Conservation (phyloP, 2,329 filamentous ascomycete species). For the Penicillium griseofulvum region DNA sequence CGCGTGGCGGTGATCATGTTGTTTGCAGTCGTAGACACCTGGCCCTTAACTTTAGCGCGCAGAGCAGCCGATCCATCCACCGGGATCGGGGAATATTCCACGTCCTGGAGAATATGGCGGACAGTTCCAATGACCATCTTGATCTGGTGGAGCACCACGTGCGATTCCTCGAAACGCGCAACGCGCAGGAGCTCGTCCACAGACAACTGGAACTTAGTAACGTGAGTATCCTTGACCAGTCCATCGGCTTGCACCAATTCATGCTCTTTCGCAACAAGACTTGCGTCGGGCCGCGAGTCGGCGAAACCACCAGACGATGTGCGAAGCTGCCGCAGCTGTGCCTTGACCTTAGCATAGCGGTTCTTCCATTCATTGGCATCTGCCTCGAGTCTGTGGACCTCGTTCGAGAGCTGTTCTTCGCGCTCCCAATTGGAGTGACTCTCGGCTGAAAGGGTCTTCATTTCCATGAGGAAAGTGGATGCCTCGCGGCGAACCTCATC, state of each 20-base stretch:
- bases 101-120: constrained; percentile 78
- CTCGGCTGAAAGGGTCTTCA: constrained; percentile 79
- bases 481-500: constrained; percentile 85
- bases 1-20: constrained; percentile 92
- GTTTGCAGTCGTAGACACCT: constrained; percentile 90
- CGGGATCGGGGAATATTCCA: constrained; percentile 59
- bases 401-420: constrained; percentile 73
- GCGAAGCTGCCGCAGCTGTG: constrained; percentile 77
- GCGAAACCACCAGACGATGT: constrained; percentile 74
- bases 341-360: constrained; percentile 83
- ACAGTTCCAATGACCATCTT: constrained; percentile 81
- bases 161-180: constrained; percentile 70
- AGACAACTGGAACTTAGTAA: constrained; percentile 91
- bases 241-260: constrained; percentile 70
- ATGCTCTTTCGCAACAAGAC: constrained; percentile 63
- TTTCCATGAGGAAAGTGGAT: constrained; percentile 78
- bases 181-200: constrained; percentile 84
- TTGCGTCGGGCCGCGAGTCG: constrained; percentile 41
- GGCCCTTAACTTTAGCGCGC: constrained; percentile 69
- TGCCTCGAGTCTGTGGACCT: constrained; percentile 72
- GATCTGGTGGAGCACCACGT: constrained; percentile 77
- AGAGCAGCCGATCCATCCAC: constrained; percentile 58
- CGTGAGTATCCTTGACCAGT: constrained; percentile 82
- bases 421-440: constrained; percentile 76
- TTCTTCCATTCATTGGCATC: constrained; percentile 89